Evolutionary conservation across 1,139 yeast genomes (phyloP).

Genomic region (Suhomyces ambrosiae): DNA sequence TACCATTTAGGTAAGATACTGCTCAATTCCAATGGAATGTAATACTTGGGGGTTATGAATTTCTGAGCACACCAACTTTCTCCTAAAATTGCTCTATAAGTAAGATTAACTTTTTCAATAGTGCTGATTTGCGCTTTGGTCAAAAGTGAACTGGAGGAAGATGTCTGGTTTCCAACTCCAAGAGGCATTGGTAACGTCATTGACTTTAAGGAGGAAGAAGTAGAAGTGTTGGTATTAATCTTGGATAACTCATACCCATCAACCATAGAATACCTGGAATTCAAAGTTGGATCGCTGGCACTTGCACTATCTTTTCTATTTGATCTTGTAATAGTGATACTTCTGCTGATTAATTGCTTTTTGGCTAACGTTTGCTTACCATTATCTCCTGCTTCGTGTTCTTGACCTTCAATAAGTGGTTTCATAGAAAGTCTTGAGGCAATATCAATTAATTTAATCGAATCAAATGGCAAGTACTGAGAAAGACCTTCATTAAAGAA

Average conservation of each 20-base stretch:
- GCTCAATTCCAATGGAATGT: constrained; percentile 31
- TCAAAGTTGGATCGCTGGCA: constrained; percentile 24
- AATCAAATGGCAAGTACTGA: constrained; percentile 59
- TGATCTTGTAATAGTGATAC: constrained; percentile 38
- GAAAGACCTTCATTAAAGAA: constrained; percentile 76
- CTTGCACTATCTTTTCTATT: constrained; percentile 26
- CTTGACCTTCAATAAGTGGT: constrained; percentile 33
- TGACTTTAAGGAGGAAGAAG: constrained; percentile 40
- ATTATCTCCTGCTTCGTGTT: constrained; percentile 4
- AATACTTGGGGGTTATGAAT: constrained; percentile 30
- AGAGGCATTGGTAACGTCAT: constrained; percentile 46
- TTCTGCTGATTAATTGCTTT: constrained; percentile 49
- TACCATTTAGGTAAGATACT: constrained; percentile 41
- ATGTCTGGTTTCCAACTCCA: constrained; percentile 46
- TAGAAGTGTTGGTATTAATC: constrained; percentile 47
- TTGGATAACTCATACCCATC: constrained; percentile 54
- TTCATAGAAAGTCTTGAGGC: constrained; percentile 56
- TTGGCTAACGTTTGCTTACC: constrained; percentile 14
- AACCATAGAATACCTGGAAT: constrained; percentile 46
- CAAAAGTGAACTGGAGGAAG: constrained; percentile 41
- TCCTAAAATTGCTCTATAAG: constrained; percentile 53
- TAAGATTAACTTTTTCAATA: constrained; percentile 48
- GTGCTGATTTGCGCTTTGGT: constrained; percentile 41
- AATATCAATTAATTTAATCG: constrained; percentile 59
- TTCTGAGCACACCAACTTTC: constrained; percentile 49